Conservation (phyloP, 2,329 filamentous ascomycete genomes). For the Lithohypha guttulata region DNA sequence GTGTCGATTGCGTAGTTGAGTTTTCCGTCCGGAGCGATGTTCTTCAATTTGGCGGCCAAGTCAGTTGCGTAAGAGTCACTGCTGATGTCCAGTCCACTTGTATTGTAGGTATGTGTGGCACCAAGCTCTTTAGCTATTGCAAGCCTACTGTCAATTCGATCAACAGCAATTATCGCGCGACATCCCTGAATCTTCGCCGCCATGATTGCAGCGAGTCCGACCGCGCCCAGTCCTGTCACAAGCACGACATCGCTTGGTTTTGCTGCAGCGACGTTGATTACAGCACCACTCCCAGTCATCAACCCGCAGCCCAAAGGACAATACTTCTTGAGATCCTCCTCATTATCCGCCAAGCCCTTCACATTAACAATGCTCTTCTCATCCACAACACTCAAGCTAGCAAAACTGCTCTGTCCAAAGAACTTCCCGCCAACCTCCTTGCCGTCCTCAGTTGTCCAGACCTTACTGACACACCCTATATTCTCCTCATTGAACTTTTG, state of each 20-base stretch:
- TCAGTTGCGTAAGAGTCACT: constrained; percentile 10
- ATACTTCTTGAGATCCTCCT: constrained; percentile 30
- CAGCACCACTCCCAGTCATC: constrained; percentile 35
- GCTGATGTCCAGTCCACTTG: constrained; percentile 26
- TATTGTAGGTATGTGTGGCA: constrained; percentile 26
- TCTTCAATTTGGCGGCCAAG: constrained; percentile 29
- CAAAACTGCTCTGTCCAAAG: constrained; percentile 40
- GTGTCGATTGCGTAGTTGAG: constrained; percentile 41
- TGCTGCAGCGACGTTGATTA: constrained; percentile 32
- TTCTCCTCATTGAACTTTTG: constrained; percentile 39
- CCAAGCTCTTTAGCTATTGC: constrained; percentile 32
- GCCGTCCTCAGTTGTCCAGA: constrained; percentile 14
- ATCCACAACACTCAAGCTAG: constrained; percentile 30
- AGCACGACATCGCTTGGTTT: constrained; percentile 29
- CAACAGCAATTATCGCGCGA: constrained; percentile 33
- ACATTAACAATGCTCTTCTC: constrained; percentile 35
- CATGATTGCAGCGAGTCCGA: constrained; percentile 39
- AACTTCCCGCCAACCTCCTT: constrained; percentile 32
- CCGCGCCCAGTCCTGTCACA: constrained; percentile 37
- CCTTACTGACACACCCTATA: constrained; percentile 22
- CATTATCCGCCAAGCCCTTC: constrained; percentile 26
- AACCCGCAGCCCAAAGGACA: constrained; percentile 38
- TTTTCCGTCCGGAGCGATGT: constrained; percentile 30
- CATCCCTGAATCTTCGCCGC: constrained; percentile 36
- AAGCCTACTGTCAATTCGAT: constrained; percentile 29